Evolutionary conservation across 2,329 filamentous ascomycete species (phyloP).

Genomic region (Aspergillus fumigatus): DNA sequence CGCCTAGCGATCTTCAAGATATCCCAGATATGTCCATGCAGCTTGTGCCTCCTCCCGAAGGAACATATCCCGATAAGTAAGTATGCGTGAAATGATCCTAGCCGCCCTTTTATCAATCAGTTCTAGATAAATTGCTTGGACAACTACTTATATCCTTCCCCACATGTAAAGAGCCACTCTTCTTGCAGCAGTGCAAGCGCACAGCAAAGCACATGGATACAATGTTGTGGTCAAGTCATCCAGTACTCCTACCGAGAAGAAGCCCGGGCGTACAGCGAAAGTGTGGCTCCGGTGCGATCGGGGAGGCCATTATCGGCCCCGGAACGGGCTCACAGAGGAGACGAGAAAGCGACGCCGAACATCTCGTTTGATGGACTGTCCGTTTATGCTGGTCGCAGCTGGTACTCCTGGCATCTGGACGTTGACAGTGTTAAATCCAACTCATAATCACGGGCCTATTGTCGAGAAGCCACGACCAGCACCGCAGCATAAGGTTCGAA

Average conservation of each 20-base stretch:
- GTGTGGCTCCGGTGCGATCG: conserved; percentile 44
- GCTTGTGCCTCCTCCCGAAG: conserved; percentile 39
- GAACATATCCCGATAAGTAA: conserved; percentile 43
- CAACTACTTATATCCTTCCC: not conserved
- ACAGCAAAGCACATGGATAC: conserved; percentile 41
- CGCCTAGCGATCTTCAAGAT: conserved; percentile 43
- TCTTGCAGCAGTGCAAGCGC: conserved; percentile 37
- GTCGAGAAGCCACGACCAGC: conserved; percentile 38
- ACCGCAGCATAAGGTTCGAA: conserved; percentile 40
- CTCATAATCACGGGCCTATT: conserved; percentile 41
- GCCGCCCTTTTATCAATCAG: not conserved
- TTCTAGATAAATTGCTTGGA: conserved; percentile 4
- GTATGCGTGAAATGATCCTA: conserved; percentile 5
- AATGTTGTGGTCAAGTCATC: conserved; percentile 45
- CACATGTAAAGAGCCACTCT: conserved; percentile 28
- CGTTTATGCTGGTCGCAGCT: conserved; percentile 42
- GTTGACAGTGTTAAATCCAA: conserved; percentile 38
- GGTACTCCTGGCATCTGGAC: conserved; percentile 43
- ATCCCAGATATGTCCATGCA: conserved; percentile 42
- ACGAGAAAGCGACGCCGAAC: conserved; percentile 42
- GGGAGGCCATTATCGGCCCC: conserved; percentile 41
- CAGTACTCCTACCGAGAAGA: conserved; percentile 43
- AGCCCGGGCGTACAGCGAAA: conserved; percentile 41
- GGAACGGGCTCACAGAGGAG: conserved; percentile 43
- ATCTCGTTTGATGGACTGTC: conserved; percentile 42